Conservation (phyloP, 2,329 filamentous ascomycete species). For the Trichoderma hamatum region DNA sequence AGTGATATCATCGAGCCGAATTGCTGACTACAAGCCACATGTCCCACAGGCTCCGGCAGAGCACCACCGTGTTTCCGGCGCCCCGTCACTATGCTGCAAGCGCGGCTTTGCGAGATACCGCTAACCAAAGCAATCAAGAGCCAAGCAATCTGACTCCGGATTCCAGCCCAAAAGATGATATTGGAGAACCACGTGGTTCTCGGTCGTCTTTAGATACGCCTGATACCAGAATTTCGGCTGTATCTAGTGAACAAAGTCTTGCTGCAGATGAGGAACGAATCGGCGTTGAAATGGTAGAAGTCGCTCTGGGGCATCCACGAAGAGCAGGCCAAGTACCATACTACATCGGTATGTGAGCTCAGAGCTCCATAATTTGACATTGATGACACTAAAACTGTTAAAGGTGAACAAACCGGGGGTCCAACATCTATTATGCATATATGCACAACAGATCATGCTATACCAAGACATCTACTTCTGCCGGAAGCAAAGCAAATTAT, state of each 20-base stretch:
- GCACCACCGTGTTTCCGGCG: constrained; percentile 19
- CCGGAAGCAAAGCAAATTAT: constrained; percentile 4
- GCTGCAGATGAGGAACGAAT: constrained; percentile 10
- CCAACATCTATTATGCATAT: constrained; percentile 21
- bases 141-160: neutral
- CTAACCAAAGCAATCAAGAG: constrained; percentile 1
- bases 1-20: neutral
- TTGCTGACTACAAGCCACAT: constrained; percentile 11
- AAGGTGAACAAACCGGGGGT: constrained; percentile 14
- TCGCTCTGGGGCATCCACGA: constrained; percentile 8
- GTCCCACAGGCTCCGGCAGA: constrained; percentile 21
- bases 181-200: neutral
- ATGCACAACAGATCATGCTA: constrained; percentile 3
- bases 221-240: neutral
- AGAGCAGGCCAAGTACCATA: constrained; percentile 16
- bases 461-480: constrained; percentile 23
- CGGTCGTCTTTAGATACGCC: constrained; percentile 5
- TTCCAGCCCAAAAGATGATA: neutral
- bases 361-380: neutral
- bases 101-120: constrained; percentile 12
- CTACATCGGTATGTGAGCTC: constrained; percentile 2
- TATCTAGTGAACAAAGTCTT: constrained; percentile 1
- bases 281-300: constrained; percentile 19
- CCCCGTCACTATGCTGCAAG: constrained; percentile 19
- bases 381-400: neutral